Evolutionary conservation across 2,329 filamentous ascomycete genomes (phyloP).

Genomic region (Albophoma yamanashiensis): DNA sequence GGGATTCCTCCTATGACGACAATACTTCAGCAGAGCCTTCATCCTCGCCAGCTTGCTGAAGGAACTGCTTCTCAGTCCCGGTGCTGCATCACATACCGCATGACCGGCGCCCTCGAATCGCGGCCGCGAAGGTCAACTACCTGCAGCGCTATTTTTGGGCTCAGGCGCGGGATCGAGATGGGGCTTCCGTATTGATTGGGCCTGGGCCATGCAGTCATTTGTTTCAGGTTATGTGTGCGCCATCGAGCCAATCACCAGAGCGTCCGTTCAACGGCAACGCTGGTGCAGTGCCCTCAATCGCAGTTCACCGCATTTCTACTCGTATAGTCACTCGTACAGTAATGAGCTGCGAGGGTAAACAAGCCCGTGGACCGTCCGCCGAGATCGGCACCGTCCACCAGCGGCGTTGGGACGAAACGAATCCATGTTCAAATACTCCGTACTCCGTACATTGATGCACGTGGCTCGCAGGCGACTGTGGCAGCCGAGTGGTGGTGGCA

Average conservation of each 20-base stretch:
- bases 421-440: background rate
- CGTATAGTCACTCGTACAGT: background rate
- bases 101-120: background rate
- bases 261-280: background rate
- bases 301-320: background rate
- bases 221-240: slow-evolving; percentile 13
- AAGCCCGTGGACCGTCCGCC: background rate
- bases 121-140: background rate
- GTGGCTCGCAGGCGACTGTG: background rate
- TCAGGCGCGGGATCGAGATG: background rate
- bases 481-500: background rate
- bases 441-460: background rate
- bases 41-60: background rate
- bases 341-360: background rate
- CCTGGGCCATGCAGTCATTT: slow-evolving; percentile 1
- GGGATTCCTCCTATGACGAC: background rate
- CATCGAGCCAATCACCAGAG: slow-evolving; percentile 6
- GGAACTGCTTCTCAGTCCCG: background rate
- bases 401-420: background rate
- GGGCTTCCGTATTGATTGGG: slow-evolving; percentile 6
- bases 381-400: background rate
- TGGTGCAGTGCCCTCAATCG: background rate
- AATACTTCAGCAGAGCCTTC: background rate
- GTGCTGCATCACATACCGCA: background rate
- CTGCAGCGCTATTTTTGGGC: slow-evolving; percentile 10